Evolutionary conservation across 2,329 filamentous ascomycete genomes (phyloP).

Genomic region (Cordyceps cateniannulata): DNA sequence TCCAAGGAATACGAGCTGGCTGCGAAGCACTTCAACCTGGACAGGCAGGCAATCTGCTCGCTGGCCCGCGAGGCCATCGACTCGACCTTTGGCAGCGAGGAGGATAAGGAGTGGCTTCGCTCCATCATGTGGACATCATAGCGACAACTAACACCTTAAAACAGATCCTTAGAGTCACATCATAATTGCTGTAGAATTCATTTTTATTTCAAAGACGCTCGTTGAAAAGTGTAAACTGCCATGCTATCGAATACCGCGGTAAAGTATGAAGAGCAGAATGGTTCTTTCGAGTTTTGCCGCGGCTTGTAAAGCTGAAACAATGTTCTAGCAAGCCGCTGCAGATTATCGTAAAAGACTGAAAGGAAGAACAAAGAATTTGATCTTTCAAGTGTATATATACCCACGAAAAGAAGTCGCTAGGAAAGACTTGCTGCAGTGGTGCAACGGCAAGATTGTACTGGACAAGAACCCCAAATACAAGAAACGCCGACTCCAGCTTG

Average conservation of each 20-base stretch:
- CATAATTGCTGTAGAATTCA: background rate
- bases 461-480: background rate
- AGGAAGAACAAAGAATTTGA: background rate
- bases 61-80: conserved; percentile 57
- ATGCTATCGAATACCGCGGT: conserved; percentile 9
- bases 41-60: conserved; percentile 35
- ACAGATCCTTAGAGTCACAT: background rate
- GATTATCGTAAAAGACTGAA: background rate
- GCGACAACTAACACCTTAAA: background rate
- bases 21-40: conserved; percentile 61
- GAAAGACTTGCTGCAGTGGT: background rate
- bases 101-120: conserved; percentile 53
- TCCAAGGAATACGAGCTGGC: conserved; percentile 74
- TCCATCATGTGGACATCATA: conserved; percentile 39
- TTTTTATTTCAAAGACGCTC: background rate
- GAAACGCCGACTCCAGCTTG: conserved; percentile 9
- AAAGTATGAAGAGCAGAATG: conserved; percentile 11
- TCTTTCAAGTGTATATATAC: background rate
- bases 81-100: conserved; percentile 58
- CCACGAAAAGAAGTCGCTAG: background rate
- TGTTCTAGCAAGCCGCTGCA: background rate
- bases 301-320: too few species aligned
- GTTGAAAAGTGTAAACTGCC: background rate
- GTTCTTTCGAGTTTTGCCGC: background rate
- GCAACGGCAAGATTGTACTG: background rate